Base-by-base conservation (phyloP, 371 early-diverging fungal genomes). In the Mucor piriformis region DNA sequence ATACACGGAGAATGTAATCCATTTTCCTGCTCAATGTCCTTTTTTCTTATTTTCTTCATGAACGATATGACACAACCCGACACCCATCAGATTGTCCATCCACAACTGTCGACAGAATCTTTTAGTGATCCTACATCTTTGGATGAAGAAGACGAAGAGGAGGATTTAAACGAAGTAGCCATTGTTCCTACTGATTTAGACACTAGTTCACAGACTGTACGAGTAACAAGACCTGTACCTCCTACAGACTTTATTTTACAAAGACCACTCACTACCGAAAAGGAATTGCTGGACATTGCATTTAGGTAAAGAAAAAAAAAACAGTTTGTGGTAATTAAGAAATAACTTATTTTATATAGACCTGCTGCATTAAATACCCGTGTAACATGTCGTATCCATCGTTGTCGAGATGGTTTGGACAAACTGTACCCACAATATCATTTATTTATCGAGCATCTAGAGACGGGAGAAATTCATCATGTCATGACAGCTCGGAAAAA, bases 361-460 rank as follows among this genome's bases (percentile, higher is more conserved):
- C 92, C 92, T 13, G 82, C 89, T 52, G 87, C 90, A 23, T 82
- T 87, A 55, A 90, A 90, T 49, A 79, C 82, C 58, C 83, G 87
- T 46, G 79, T 92, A 56, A 81, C 85, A 54, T 94, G 95, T 73
- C 78, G 84, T 35, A 91, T 94, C 57, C 74, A 82, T 11, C 87
- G 95, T 18, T 80, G 79, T 50, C 84, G 84, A 59, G 90, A 88
- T 44, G 86, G 88, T 1, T 61, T 89, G 24, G 88, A 88, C 50
- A 86, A 85, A 67, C 56, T 90, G 21, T 82, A 87, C 52, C 92
- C 92, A 5, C 76, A 75, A 32, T 93, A 93, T 59, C 88, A 92
- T 51, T 66, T 94, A 12, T 88, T 64, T 54, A 76, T 90, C 16
- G 92, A 94, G 57, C 83, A 88, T 37, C 76, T 91, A 47, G 64